These are phyloP conservation scores for Nakazawaea holstii DNA, from an alignment of 805 yeast species.

Conservation along the genomic window DNA sequence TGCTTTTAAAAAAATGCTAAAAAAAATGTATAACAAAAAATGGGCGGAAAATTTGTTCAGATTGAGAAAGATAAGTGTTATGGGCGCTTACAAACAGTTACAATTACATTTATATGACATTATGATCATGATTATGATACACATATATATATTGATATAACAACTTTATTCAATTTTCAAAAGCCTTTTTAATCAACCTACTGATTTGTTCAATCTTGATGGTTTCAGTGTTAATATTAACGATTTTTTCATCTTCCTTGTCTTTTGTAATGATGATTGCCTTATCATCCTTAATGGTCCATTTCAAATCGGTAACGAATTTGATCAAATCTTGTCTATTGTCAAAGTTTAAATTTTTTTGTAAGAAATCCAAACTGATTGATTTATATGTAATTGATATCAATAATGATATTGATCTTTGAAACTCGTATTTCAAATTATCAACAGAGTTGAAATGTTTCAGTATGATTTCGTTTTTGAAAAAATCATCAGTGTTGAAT, in stretches of 20 bases:
- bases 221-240: constrained; percentile 11
- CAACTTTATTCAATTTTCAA: constrained; percentile 3
- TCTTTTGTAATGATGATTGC: constrained; percentile 2
- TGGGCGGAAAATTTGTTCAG: neutral
- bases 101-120: neutral
- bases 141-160: neutral
- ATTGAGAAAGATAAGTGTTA: neutral
- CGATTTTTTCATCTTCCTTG: constrained; percentile 7
- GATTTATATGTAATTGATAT: constrained; percentile 10
- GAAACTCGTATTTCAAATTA: constrained; percentile 9
- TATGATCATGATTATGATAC: neutral
- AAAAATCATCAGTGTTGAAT: constrained; percentile 7
- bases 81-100: too few species aligned
- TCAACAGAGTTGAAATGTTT: constrained; percentile 4
- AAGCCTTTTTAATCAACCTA: constrained; percentile 11
- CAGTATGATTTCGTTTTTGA: constrained; percentile 1
- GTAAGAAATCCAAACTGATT: constrained; percentile 4
- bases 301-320: constrained; percentile 5
- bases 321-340: constrained; percentile 2
- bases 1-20: too few species aligned
- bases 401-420: constrained; percentile 8
- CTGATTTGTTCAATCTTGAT: constrained; percentile 11
- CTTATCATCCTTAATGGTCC: constrained; percentile 6
- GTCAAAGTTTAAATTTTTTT: constrained; percentile 3
- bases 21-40: neutral